Evolutionary conservation across 495 filamentous ascomycete genomes (phyloP), one percentile per base, ranked within the genome.

Genomic region (Pyrenula aspistea): DNA sequence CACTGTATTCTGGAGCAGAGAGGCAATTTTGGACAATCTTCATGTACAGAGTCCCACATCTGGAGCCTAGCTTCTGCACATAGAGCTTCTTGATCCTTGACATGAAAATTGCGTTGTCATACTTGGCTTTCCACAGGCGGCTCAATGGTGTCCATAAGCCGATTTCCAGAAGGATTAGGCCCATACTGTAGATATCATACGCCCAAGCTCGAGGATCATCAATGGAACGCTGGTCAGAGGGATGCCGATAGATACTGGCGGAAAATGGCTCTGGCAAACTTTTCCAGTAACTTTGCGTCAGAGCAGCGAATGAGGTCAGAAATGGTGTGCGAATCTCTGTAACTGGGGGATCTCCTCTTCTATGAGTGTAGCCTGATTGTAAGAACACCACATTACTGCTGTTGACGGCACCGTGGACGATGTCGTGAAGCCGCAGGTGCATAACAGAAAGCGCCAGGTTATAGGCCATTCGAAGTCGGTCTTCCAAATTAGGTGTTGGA

Each of bases 81-180:
- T 82, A 86, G 12, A 83, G 71, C 58, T 74, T 78, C 60, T 86
- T 80, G 21, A 86, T 71, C 22, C 82, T 73, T 21, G 75, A 70
- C 60, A 84, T 83, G 71, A 86, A 86, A 65, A 80, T 78, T n/a
- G 71, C 69, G 12, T 77, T 74, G 52, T 76, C 76, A 65, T 87
- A 87, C 62, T 83, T 84, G 61, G 77, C 67, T 61, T 87, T 87
- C 80, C 79, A 86, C 19, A 85, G 63, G 25, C 78, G 78, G 55
- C 79, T 78, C 42, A 95, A 75, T 2, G 86, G 83, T n/a, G 81
- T 83, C 91, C 91, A 96, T 0, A 95, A 74, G 23, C 91, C 91
- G 57, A 96, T 85, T 56, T 94, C 91, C 24, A 95, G 69, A 11
- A 96, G 73, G 12, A 95, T 74, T 62, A 95, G 79, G 36, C 88